Base-by-base conservation (phyloP, 495 filamentous ascomycete genomes). In the Xylaria sp. region DNA sequence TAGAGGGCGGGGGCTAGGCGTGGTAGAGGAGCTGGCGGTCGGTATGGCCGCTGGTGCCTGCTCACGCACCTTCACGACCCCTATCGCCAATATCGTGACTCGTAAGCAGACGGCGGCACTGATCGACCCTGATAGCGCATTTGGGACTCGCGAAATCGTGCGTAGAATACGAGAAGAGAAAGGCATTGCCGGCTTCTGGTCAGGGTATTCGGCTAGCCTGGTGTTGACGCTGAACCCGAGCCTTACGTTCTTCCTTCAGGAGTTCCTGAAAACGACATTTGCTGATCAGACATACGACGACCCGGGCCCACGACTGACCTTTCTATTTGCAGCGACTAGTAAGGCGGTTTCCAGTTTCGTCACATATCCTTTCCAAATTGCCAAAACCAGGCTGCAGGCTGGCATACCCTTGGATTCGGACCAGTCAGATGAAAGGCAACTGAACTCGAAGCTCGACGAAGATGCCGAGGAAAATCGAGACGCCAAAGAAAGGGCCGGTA, bases 341-440 rank as follows among this genome's bases (percentile, higher is more conserved):
- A 97, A 97, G 76, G 91, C 90, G 6, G 82, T 91, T 9, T 95
- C 95, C 0, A 94, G 89, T 3, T 85, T 89, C 0, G 82, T 96
- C 68, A 97, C 93, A 7, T 97, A 97, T 79, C 95, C 95, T 0
- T 90, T 97, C 79, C 91, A 91, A 17, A 88, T 94, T 26, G 94
- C 93, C 26, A 93, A 94, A 79, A 89, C 92, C 0, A 83, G 94
- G 57, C 84, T 92, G 1, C 93, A 97, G 79, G 43, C 67, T 6
- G 74, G 71, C 24, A 12, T 71, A 40, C 63, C 75, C 0, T 85
- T 88, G 19, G 79, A 82, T 53, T 73, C 77, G 5, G 71, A 73
- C 24, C 68, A 35, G 72, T 61, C 33, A 37, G 74, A 53, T 64
- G 59, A 69, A 50, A n/a, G 71, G 9, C 40, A 64, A 55, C 35